Evolutionary conservation across 1,284 basidiomycete genomes (phyloP), one percentile per base, ranked within the genome.

Genomic region (Phlebopus sp.): DNA sequence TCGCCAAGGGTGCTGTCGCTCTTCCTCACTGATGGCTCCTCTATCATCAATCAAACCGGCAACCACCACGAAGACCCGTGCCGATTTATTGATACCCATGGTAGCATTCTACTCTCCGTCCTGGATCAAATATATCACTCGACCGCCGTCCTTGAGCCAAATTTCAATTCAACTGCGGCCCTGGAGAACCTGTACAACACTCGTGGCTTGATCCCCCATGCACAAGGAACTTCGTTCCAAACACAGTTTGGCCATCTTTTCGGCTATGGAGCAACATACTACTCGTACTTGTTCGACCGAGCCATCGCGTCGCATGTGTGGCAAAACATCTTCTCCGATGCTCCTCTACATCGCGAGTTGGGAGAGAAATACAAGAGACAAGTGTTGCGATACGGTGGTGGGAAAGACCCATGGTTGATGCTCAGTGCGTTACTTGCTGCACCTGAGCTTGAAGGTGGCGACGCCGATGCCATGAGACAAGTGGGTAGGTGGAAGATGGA

Each of bases 231-330:
- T 0, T 86, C 90, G 0, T 95, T 93, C 77, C 96, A 99, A 62
- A 93, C 92, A 0, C 90, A 95, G 57, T 99, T 99, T 59, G 91
- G 92, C 0, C 96, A 99, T 64, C 71, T 99, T 5, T 96, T 92
- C 59, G 94, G 95, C 1, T 99, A 99, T 60, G 95, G 96, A 6
- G 92, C 95, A 8, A 97, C 92, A 1, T 99, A 99, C 69, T 99
- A 99, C 63, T 94, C 92, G 13, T 99, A 99, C 67, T 76, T 98
- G 6, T 93, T 99, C 56, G 97, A 98, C 59, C 82, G 95, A 3
- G 93, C 93, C 3, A 97, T 99, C 51, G 96, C 97, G 0, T 89
- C 90, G 10, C 81, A 89, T 32, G 84, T 98, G 1, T 99, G 92
- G 89, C 69, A 74, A 10, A 76, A 83, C n/a, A 72, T 97, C 0